A percentile compares a stretch with the other conserved stretches of the same genome.
These are phyloP conservation scores for Aspergillus pseudonomiae DNA, from an alignment of 2,329 filamentous ascomycete genomes.

Conservation along the genomic window DNA sequence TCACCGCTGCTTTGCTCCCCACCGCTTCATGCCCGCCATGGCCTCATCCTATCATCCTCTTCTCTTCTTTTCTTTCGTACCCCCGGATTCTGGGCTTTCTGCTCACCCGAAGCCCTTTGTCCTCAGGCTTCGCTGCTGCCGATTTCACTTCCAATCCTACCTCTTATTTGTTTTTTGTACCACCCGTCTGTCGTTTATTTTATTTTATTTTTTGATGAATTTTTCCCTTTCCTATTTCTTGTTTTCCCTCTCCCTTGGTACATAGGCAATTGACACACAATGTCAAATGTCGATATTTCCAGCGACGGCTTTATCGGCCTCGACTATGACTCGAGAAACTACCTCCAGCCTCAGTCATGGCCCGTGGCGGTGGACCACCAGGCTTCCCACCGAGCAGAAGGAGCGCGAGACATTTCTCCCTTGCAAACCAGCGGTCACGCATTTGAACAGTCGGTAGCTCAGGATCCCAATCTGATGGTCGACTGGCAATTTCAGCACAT, in stretches of 20 bases:
- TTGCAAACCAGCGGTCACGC: slow-evolving; percentile 49
- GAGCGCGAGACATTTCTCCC: slow-evolving; percentile 45
- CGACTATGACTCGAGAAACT: slow-evolving; percentile 52
- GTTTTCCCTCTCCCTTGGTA: slow-evolving; percentile 23
- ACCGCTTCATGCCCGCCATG: slow-evolving; percentile 40
- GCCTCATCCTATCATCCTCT: slow-evolving; percentile 35
- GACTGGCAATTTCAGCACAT: slow-evolving; percentile 51
- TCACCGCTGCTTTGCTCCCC: slow-evolving; percentile 50
- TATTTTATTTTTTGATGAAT: slow-evolving; percentile 9
- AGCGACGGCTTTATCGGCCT: slow-evolving; percentile 50
- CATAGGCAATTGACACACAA: slow-evolving; percentile 31
- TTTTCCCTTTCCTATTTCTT: slow-evolving; percentile 17
- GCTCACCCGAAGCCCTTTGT: slow-evolving; percentile 32
- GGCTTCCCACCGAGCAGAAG: slow-evolving; percentile 39
- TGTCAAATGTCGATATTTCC: slow-evolving; percentile 50
- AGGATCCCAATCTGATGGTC: slow-evolving; percentile 48
- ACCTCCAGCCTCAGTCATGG: slow-evolving; percentile 48
- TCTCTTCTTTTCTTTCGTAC: slow-evolving; percentile 30
- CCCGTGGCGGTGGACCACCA: slow-evolving; percentile 48
- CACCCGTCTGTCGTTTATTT: slow-evolving; percentile 16
- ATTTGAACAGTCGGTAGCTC: slow-evolving; percentile 46
- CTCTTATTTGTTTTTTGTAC: slow-evolving; percentile 26
- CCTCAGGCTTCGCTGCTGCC: slow-evolving; percentile 26
- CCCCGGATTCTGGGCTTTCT: slow-evolving; percentile 36
- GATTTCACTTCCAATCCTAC: slow-evolving; percentile 4